A percentile compares a stretch with the other conserved stretches of the same genome.
Evolutionary conservation across 1,284 basidiomycete genomes (phyloP).

Genomic region (Moesziomyces parantarcticus): DNA sequence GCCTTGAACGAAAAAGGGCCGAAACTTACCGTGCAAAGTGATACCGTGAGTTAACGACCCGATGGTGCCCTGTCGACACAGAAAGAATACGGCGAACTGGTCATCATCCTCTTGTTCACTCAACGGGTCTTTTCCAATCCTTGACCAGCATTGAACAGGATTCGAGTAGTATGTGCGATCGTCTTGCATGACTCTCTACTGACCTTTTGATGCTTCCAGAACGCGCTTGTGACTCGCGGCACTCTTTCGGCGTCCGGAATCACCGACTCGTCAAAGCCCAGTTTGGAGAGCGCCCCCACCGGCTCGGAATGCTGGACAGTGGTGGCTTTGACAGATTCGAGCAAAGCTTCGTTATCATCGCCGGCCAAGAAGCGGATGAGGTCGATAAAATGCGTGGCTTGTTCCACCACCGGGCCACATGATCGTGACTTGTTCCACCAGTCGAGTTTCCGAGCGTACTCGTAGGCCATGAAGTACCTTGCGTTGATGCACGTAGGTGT

Average conservation of each 20-base stretch:
- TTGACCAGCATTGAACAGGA: too few relatives aligned
- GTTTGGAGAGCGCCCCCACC: constrained; percentile 31
- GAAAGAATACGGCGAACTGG: background rate
- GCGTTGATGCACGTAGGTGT: constrained; percentile 40
- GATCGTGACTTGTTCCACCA: constrained; percentile 53
- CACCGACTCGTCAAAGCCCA: constrained; percentile 34
- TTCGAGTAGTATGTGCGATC: too few relatives aligned
- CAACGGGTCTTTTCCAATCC: too few relatives aligned
- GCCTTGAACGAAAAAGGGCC: too few relatives aligned
- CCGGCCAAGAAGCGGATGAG: constrained; percentile 51
- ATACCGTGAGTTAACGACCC: constrained; percentile 42
- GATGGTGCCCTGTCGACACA: constrained; percentile 22
- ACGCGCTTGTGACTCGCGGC: constrained; percentile 39
- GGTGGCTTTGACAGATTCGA: constrained; percentile 26
- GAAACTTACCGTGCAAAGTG: constrained; percentile 35
- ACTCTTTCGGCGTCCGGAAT: constrained; percentile 28
- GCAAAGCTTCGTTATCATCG: constrained; percentile 16
- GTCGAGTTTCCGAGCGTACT: constrained; percentile 41
- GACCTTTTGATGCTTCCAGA: constrained; percentile 43
- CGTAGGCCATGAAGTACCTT: constrained; percentile 61
- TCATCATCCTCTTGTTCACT: too few relatives aligned
- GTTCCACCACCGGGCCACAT: constrained; percentile 65
- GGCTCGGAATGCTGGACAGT: constrained; percentile 26
- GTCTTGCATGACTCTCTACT: constrained; percentile 1
- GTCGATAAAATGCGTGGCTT: constrained; percentile 64